Conservation (phyloP, 192 early-diverging fungal species). For the Coemansia sp. region DNA sequence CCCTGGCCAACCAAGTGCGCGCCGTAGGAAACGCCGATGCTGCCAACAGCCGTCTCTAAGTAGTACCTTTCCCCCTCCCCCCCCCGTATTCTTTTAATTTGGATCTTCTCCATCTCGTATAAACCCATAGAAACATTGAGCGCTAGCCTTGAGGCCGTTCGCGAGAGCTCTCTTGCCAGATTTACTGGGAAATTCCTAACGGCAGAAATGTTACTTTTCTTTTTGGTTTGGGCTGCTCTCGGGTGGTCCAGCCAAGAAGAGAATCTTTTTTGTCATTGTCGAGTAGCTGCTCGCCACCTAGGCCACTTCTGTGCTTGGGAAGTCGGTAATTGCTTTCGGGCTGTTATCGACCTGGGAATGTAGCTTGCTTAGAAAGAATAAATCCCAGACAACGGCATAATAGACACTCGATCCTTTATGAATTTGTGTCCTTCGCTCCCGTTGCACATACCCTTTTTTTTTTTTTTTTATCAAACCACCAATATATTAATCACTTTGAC, state of each 20-base stretch:
- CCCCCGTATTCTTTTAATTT: not conserved
- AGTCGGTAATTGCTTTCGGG: not conserved
- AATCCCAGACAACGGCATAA: constrained; percentile 25
- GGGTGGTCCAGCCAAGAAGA: not conserved
- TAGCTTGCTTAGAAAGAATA: constrained; percentile 20
- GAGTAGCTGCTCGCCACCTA: constrained; percentile 19
- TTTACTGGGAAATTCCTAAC: not conserved
- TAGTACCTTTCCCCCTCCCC: too few species aligned
- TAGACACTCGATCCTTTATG: constrained; percentile 6
- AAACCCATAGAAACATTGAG: constrained; percentile 7
- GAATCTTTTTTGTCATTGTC: constrained; percentile 8
- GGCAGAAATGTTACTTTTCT: not conserved
- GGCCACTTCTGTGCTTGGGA: not conserved
- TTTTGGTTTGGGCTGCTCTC: not conserved
- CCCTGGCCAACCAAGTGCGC: constrained; percentile 57
- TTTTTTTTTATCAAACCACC: not conserved
- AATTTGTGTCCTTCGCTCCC: constrained; percentile 34
- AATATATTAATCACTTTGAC: too few species aligned
- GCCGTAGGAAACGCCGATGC: constrained; percentile 20
- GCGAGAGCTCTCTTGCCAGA: not conserved
- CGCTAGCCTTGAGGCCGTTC: not conserved
- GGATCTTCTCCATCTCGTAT: not conserved
- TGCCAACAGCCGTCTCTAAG: not conserved
- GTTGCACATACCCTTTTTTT: constrained; percentile 15
- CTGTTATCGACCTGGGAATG: constrained; percentile 4